These are phyloP conservation scores for Chaetomiaceae sp. DNA, from an alignment of 2,329 filamentous ascomycete species.

Conservation along the genomic window DNA sequence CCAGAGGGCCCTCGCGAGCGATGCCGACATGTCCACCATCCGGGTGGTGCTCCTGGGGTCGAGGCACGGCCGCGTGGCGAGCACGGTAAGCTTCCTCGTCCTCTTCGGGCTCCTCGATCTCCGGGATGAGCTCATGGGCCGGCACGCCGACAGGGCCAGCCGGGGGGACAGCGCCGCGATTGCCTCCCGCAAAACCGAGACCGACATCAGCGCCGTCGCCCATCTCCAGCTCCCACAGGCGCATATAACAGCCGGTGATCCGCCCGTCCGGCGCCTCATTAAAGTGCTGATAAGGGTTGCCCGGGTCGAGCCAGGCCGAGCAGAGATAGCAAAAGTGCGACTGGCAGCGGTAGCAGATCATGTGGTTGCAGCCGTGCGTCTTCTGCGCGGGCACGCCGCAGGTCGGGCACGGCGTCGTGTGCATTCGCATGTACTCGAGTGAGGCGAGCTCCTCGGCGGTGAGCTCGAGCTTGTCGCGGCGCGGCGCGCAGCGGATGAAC, in stretches of 20 bases:
- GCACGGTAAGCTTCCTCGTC: constrained; percentile 28
- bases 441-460: constrained; percentile 82
- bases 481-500: constrained; percentile 63
- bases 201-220: constrained; percentile 63
- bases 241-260: constrained; percentile 68
- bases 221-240: constrained; percentile 83
- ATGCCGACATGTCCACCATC: constrained; percentile 38
- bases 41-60: constrained; percentile 22
- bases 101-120: constrained; percentile 33
- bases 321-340: constrained; percentile 97
- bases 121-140: constrained; percentile 23
- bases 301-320: constrained; percentile 73
- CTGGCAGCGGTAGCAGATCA: constrained; percentile 85
- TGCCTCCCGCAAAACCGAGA: constrained; percentile 37
- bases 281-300: constrained; percentile 85
- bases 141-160: not conserved
- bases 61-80: constrained; percentile 22
- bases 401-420: constrained; percentile 85
- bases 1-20: constrained; percentile 53
- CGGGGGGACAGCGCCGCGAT: constrained; percentile 23
- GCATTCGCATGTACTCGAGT: constrained; percentile 72
- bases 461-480: constrained; percentile 62
- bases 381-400: constrained; percentile 84
- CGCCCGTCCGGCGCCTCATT: constrained; percentile 55
- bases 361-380: constrained; percentile 92